Conservation (phyloP, 495 filamentous ascomycete species). For the Jackrogersella multiformis region DNA sequence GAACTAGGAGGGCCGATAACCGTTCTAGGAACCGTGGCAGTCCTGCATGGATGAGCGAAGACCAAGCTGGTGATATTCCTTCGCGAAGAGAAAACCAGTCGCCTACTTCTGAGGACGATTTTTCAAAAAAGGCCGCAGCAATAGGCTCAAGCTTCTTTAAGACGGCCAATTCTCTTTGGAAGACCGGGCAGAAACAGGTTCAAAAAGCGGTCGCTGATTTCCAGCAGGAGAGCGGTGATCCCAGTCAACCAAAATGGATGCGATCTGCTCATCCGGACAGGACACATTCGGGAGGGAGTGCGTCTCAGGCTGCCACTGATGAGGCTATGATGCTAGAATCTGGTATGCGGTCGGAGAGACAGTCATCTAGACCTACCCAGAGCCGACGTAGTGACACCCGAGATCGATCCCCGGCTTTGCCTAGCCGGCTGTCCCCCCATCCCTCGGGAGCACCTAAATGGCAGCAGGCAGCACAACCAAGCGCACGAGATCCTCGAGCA, state of each 20-base stretch:
- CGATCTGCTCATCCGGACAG: conserved; percentile 65
- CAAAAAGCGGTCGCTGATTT: conserved; percentile 93
- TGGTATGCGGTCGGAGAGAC: conserved; percentile 59
- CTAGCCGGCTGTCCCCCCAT: conserved; percentile 42
- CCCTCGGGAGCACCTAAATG: conserved; percentile 48
- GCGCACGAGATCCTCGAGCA: conserved; percentile 61
- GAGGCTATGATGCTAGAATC: conserved; percentile 92
- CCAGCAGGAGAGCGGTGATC: conserved; percentile 73
- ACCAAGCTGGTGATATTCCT: conserved; percentile 46
- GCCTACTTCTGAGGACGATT: conserved; percentile 73
- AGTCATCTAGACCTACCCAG: conserved; percentile 45
- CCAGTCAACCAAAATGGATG: conserved; percentile 96
- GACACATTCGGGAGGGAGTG: conserved; percentile 37
- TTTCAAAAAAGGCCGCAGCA: conserved; percentile 81
- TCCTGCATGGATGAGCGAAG: conserved; percentile 52
- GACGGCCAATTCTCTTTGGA: conserved; percentile 94
- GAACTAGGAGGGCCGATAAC: conserved; percentile 43
- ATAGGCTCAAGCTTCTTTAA: conserved; percentile 87
- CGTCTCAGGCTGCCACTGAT: conserved; percentile 66
- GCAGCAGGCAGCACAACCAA: conserved; percentile 57
- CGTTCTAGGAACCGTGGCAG: conserved; percentile 46
- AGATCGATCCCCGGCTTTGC: conserved; percentile 58
- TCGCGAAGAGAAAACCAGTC: conserved; percentile 65
- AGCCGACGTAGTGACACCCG: conserved; percentile 42
- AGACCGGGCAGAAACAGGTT: conserved; percentile 90